Evolutionary conservation across 805 yeast species (phyloP), one percentile per base, ranked within the genome.

Genomic region (Saturnispora sekii): DNA sequence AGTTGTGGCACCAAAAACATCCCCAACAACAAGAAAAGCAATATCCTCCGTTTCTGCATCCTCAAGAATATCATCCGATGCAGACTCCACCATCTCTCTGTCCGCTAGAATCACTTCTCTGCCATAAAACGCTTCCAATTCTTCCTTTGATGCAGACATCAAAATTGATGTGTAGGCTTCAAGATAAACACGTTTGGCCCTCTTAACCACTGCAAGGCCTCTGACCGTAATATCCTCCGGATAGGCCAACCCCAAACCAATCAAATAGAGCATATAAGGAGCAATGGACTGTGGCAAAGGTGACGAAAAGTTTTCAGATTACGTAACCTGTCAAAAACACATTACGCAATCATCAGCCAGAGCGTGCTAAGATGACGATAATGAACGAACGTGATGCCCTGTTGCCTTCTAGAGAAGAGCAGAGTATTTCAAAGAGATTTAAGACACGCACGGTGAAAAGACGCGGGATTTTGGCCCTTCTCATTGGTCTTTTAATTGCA

Each of bases 1-100:
- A 1, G 98, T 90, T 4, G 98, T 90, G 30, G 98, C 98, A 31
- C 98, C 98, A 59, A 87, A 90, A 31, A 90, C 95, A 62, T 90
- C 98, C 32, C 98, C 98, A 26, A 90, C 98, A 16, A 93, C 98
- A 51, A 93, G 70, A 54, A 90, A 88, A 0, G 97, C 97, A 60
- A 90, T 74, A 60, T 93, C 96, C 45, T 83, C 90, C 17, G 65
- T 70, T 30, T 83, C 76, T 1, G 94, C 96, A 48, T 77, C 79
- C 16, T 69, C 82, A 51, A 90, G 69, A 48, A 90, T 93, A 34
- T 74, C 72, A 56, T 89, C 97, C 26, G 93, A 79, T 7, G 90
- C 94, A 45, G 81, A 71, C 60, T 90, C 98, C 17, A 90, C 98
- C 53, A 90, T 69, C 59, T 93, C 97, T 65, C 98, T 75, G 58